Evolutionary conservation across 345 rosid species (phyloP), one percentile per base, ranked within the genome.

Genomic region (Citrus reticulata): DNA sequence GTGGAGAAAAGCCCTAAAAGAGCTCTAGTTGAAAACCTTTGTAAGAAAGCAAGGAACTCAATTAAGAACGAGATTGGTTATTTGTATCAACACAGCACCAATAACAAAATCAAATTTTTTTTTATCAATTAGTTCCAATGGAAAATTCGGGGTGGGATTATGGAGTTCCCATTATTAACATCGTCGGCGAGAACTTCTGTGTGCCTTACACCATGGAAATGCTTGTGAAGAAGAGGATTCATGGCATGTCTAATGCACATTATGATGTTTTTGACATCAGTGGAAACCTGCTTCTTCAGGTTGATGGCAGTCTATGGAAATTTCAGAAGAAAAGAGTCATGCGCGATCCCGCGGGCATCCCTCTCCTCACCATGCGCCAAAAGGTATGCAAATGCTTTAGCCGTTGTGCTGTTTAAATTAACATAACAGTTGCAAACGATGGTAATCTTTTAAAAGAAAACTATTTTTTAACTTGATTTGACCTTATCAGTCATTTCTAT

Each of bases 191-290:
- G 22, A 83, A 82, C 34, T 92, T 80, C 75, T 88, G 96, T 59
- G 78, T 84, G 55, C 94, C 91, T 1, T 88, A 87, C 74, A 68
- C 88, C 17, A 79, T 88, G 85, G 90, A 92, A 78, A 59, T 92
- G n/a, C 59, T 76, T 29, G 91, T 90, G 19, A 86, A 79, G 84
- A 87, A 89, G 68, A 88, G 58, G 68, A 82, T 80, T 30, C 83
- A 84, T 66, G 82, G 84, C 19, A 16, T 89, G 25, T 84, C 76
- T 11, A 88, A 84, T 6, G 86, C 85, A 42, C 84, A 80, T 59
- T 85, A 72, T 68, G 84, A 92, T 32, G 90, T 85, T 54, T 87
- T 68, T 6, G 96, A 90, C 82, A 74, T 59, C 13, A 84, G 79
- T 7, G 89, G 87, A 29, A 92, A 87, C 80, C 81, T 84, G 34